Base-by-base conservation (phyloP, 768 basidiomycete species). In the Glaciozyma antarctica region DNA sequence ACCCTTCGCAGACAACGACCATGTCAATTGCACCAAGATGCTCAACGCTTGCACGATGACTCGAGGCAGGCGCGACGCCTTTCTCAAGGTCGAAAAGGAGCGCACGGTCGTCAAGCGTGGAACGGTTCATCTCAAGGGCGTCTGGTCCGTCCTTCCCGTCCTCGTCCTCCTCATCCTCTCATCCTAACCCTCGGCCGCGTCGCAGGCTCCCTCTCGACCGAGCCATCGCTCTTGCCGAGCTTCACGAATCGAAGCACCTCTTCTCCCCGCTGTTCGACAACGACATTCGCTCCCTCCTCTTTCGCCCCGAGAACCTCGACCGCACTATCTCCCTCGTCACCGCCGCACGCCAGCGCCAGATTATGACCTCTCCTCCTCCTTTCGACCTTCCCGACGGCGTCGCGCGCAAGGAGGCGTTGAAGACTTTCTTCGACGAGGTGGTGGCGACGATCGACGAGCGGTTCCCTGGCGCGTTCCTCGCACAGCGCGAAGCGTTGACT, bases 21-120 rank as follows among this genome's bases (percentile, higher is more conserved):
- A 56, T 54, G 48, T 70, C 63, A 70, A 70, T 44, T 55, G 60
- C 48, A 70, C 69, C 16, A 70, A 70, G 61, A 43, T 66, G 28
- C 51, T 70, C 30, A 70, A 70, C 54, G 34, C 51, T 26, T 57
- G 43, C 32, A 58, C 54, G 21, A 12, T 70, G 19, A 60, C 65
- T 2, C 60, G 65, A 16, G 69, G 65, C 5, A 62, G 62, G 47
- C 62, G 63, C 34, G 69, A 70, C 48, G 45, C 41, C 49, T n/a
- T 60, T 24, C 61, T 70, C 60, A 70, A 70, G 62, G 38, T 30
- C 41, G 68, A 65, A 21, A 12, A 34, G 16, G 16, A 54, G 21
- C 44, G 62, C 5, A 1, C 28, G 3, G 60, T 70, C 49, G 52
- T 66, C 56, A 52, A 60, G 5, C 41, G 41, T 13, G 69, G 69